Base-by-base conservation (phyloP, 176 grass and related monocot species). In the Bromus sterilis region DNA sequence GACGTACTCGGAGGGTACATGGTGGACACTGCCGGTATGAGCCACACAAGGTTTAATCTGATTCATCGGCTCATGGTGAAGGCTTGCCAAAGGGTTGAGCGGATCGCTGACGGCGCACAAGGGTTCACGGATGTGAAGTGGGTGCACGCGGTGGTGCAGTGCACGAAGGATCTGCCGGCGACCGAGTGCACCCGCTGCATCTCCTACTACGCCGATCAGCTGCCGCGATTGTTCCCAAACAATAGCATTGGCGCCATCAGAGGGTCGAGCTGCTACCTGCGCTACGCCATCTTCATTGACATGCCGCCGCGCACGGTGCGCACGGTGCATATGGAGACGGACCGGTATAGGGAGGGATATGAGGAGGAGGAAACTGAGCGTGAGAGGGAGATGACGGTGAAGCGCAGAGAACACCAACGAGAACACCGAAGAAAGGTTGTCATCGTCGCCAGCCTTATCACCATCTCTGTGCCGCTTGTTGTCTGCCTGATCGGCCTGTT, bases 61-160 rank as follows among this genome's bases (percentile, higher is more conserved):
- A 74, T 42, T 2, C 18, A 4, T 13, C 20, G 11, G 14, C 65
- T 81, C 56, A 36, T 51, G 3, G 21, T 0, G n/a, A 29, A 10
- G 29, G 81, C 82, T n/a, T n/a, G 36, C 13, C 11, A 11, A n/a
- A 36, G 53, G 34, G 0, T 20, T 3, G 21, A 16, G 0, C 29
- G 66, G 44, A 28, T 91, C 16, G 89, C 85, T 0, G 15, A 5
- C 1, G 76, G 63, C 10, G 5, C 11, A 23, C 15, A 40, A 59
- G 2, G 0, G 7, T 78, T n/a, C 64, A 69, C 13, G 2, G 18
- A 35, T 9, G 10, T 21, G 3, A 18, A 30, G 0, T 20, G 16
- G 48, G 74, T 91, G 26, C 30, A 39, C 15, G 82, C 76, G 18
- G 12, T 86, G 18, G 57, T 39, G 46, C 86, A 92, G 82, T 92